Evolutionary conservation across 495 filamentous ascomycete genomes (phyloP), one percentile per base, ranked within the genome.

Genomic region (Penicillium silybi): DNA sequence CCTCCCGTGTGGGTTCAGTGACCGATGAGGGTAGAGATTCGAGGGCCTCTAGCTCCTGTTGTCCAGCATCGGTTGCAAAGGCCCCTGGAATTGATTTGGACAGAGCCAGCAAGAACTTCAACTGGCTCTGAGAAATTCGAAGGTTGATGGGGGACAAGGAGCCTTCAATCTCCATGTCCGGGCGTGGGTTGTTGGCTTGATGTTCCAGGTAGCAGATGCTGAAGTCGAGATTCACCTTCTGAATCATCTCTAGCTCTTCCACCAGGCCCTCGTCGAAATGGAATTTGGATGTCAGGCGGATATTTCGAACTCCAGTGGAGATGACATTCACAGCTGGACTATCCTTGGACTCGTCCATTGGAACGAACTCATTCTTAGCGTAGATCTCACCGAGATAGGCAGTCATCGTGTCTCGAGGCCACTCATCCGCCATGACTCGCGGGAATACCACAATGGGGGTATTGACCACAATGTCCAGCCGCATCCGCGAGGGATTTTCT

Each of bases 331-430:
- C 89, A 60, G 88, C 84, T 18, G 83, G 75, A 4, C 87, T 80
- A 46, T 86, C 79, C 41, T 77, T 75, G 2, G 80, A 79, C 48
- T 92, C 88, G 9, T 90, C 85, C 41, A 96, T 72, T 0, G 88
- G 86, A 9, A 85, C 82, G 59, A 98, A 97, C 41, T 83, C 85
- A 62, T 98, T 97, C 71, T 90, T 90, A 4, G 87, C 90, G 69
- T 97, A 98, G 19, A 98, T 95, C 67, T 98, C 93, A 68, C 93
- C 93, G 15, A 98, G 77, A 60, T 96, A 92, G 6, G 92, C 93
- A 3, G 90, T 97, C 37, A 97, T 71, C 13, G 89, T 76, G 71
- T 98, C 93, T 35, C 90, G 80, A 9, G 85, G 79, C 48, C 79
- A 76, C 40, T 82, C 78, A 42, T 74, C 77, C 13, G 71, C 67